Base-by-base conservation (phyloP, 164 flowering plant genomes). In the Pachysandra terminalis region DNA sequence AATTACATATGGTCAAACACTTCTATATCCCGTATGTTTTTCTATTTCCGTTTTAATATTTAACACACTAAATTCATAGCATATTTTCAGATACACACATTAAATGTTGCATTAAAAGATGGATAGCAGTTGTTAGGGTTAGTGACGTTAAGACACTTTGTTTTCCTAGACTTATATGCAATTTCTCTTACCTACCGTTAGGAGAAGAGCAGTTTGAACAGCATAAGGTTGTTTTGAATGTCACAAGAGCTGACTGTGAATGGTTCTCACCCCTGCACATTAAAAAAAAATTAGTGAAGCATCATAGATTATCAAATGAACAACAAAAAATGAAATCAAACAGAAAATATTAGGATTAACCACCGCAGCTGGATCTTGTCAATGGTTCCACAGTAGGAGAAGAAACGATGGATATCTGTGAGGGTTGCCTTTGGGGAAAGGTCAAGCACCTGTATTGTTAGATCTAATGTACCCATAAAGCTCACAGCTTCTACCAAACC, bases 181-280 rank as follows among this genome's bases (percentile, higher is more conserved):
- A 6, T 1, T 68, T 19, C n/a, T 41, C 25, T 59, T 68, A 35
- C 71, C 67, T 72, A 72, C 71, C 32, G 56, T 59, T 40, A 72
- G n/a, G 55, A 67, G 71, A 55, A 62, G 67, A 56, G 71, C 71
- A 41, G 75, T 68, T 65, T 65, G 73, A 35, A 45, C 72, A 19
- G 81, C 78, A 66, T 19, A 74, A 9, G 81, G 81, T 63, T 74
- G 71, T n/a, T 62, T 40, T 51, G 62, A 78, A 78, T 27, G 75
- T 74, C 45, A 74, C 75, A 54, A 65, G 63, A 65, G 75, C 81
- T 19, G 49, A 51, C 51, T 68, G 68, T 3, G 60, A 56, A 21
- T 52, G 41, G 23, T 65, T 75, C 56, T 68, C 40, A 26, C 51
- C 48, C 28, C 61, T 70, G 49, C 64, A 19, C 14, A 24, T 22